Conservation (phyloP, 1,284 basidiomycete genomes). For the Apiotrichum mycotoxinovorans region DNA sequence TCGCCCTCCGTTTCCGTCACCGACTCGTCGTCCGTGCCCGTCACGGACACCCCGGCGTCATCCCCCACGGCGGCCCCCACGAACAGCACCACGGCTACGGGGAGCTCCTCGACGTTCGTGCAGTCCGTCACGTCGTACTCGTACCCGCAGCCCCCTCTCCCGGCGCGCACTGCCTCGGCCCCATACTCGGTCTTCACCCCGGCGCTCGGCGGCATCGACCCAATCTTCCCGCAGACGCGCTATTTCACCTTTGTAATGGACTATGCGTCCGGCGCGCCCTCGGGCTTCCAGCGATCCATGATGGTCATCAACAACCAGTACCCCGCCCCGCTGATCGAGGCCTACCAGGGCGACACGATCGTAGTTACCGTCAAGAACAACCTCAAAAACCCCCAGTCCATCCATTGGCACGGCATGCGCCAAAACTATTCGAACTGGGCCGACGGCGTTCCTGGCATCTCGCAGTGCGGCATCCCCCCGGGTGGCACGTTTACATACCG, state of each 20-base stretch:
- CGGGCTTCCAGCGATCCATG: constrained; percentile 17
- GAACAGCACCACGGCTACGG: too few species aligned
- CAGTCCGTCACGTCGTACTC: neutral
- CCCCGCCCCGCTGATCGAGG: constrained; percentile 34
- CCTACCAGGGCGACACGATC: constrained; percentile 32
- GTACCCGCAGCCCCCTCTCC: constrained; percentile 15
- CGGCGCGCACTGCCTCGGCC: neutral
- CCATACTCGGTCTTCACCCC: constrained; percentile 5
- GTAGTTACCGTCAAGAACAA: constrained; percentile 30
- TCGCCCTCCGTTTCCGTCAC: neutral
- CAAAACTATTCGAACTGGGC: constrained; percentile 31
- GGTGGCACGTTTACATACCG: constrained; percentile 54
- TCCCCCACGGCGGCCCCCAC: neutral
- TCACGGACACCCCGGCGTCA: neutral
- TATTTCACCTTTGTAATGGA: constrained; percentile 7
- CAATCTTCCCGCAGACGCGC: neutral
- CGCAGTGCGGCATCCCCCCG: constrained; percentile 56
- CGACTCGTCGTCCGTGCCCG: neutral
- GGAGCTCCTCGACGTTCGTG: neutral
- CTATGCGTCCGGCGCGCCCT: constrained; percentile 7
- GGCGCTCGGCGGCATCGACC: neutral
- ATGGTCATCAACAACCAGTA: constrained; percentile 17
- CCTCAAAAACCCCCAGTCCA: constrained; percentile 23
- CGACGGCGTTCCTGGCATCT: constrained; percentile 37
- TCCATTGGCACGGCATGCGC: constrained; percentile 40